Base-by-base conservation (phyloP, 306 rosid species). In the Betula pendula region DNA sequence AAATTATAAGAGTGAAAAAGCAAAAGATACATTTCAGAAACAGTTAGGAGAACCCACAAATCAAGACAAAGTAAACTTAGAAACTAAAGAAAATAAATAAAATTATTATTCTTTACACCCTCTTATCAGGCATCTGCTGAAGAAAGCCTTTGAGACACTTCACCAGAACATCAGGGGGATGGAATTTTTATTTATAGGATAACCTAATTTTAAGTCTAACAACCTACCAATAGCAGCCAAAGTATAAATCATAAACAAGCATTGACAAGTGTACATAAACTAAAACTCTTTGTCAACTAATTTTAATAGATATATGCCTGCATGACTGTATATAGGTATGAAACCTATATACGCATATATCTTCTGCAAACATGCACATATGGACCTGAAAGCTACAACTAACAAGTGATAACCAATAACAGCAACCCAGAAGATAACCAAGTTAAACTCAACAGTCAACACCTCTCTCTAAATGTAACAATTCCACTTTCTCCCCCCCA, bases 11-110 rank as follows among this genome's bases (percentile, higher is more conserved):
- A 11, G 49, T 24, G 1, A 19, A 25, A 31, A 33, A 43, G 38
- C 45, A 68, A 43, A 58, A 43, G 8, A 69, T 66, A 73, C 22
- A 25, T 65, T 42, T 60, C 29, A 60, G 24, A 67, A 63, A 42
- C 60, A 65, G 27, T 67, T 38, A 51, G 68, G 49, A 77, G 27
- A 55, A 53, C 5, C 38, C 14, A 9, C 42, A 51, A 31, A 66
- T 35, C 72, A 62, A 33, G 22, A 62, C 68, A 31, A 62, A 19
- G 27, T 13, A 52, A 7, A 33, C 20, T 29, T 62, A 62, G 48
- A 38, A 35, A 35, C 43, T 62, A 60, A 7, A 63, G 3, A 63
- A 19, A 35, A 60, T 60, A 31, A 63, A 33, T 6, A 33, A 33
- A 63, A 17, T 1, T 2, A n/a, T 0, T 3, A 17, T 38, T 19